Conservation (phyloP, 2,329 filamentous ascomycete genomes). For the Sporothrix luriei region DNA sequence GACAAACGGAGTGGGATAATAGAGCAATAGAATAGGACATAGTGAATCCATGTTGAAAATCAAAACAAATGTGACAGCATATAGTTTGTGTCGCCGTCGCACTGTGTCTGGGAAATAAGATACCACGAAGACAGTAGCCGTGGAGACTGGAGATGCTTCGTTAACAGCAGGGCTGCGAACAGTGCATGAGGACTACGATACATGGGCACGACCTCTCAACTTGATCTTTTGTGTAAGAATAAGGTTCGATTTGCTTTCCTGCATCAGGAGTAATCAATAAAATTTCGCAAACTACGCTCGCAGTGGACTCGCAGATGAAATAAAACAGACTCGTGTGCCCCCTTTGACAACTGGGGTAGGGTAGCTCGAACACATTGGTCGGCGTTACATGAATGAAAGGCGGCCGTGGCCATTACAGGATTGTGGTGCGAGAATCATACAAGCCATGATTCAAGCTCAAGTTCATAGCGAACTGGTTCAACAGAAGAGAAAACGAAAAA, state of each 20-base stretch:
- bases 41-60: neutral
- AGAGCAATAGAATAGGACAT: neutral
- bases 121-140: too few relatives aligned
- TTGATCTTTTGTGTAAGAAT: too few relatives aligned
- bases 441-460: neutral
- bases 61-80: neutral
- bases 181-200: too few relatives aligned
- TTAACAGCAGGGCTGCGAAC: too few relatives aligned
- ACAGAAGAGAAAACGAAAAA: neutral
- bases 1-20: neutral
- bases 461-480: neutral
- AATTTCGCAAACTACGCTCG: neutral
- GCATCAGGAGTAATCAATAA: too few relatives aligned
- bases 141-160: too few relatives aligned
- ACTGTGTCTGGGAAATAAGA: neutral
- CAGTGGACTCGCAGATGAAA: neutral
- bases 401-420: neutral
- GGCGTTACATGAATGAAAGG: neutral
- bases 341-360: neutral
- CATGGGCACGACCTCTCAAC: too few relatives aligned
- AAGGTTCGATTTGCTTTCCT: too few relatives aligned
- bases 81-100: slow-evolving; percentile 22
- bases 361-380: too few relatives aligned
- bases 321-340: neutral
- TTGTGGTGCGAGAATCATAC: neutral